Evolutionary conservation across 1,284 basidiomycete genomes (phyloP).

Genomic region (Cryptococcus sp.): DNA sequence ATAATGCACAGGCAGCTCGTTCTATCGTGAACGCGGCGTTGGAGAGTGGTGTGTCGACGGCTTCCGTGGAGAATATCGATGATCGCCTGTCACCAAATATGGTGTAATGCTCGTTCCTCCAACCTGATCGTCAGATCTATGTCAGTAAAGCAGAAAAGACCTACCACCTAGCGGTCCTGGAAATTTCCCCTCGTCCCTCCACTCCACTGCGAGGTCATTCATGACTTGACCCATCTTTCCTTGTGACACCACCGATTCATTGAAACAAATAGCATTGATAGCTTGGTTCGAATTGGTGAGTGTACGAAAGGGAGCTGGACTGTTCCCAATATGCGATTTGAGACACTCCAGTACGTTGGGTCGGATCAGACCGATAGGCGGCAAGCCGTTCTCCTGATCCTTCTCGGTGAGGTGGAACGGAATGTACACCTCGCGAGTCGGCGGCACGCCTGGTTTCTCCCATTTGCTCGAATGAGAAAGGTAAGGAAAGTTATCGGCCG

Average conservation of each 20-base stretch:
- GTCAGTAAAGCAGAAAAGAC: constrained; percentile 7
- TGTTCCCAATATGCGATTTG: not conserved
- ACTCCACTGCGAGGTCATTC: constrained; percentile 30
- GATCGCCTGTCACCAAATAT: constrained; percentile 64
- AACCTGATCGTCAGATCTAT: constrained; percentile 51
- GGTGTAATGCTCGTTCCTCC: constrained; percentile 79
- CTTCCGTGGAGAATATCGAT: constrained; percentile 52
- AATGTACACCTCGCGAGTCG: constrained; percentile 12
- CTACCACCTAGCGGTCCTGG: constrained; percentile 44
- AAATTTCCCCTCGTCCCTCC: constrained; percentile 46
- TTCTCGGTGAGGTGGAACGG: constrained; percentile 23
- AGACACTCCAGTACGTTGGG: constrained; percentile 20
- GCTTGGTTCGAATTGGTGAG: no score
- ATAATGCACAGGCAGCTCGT: constrained; percentile 70
- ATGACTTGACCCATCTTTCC: constrained; percentile 15
- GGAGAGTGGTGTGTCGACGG: constrained; percentile 16
- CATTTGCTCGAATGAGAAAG: not conserved
- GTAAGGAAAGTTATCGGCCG: constrained; percentile 60
- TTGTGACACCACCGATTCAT: not conserved
- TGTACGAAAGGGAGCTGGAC: not conserved
- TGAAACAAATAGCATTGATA: not conserved
- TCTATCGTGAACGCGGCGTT: constrained; percentile 86
- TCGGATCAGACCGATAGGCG: constrained; percentile 23
- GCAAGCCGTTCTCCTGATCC: constrained; percentile 14
- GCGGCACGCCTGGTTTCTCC: constrained; percentile 19